Conservation (phyloP, 768 basidiomycete species). For the Phaeotremella fagi region DNA sequence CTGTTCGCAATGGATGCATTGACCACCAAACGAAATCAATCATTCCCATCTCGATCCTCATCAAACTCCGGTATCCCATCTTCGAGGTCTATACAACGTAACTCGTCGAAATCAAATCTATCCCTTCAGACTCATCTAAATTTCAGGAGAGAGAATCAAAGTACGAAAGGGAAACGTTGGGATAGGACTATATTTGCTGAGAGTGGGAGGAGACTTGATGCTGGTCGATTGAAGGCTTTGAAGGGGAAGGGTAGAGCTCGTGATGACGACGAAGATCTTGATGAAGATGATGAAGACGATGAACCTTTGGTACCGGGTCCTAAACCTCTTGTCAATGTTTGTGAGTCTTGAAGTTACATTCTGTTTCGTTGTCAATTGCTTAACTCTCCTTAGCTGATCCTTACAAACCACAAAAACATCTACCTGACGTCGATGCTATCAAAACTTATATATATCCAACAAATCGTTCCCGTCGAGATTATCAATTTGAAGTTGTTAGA, state of each 20-base stretch:
- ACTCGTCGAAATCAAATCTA: constrained; percentile 6
- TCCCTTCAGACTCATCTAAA: constrained; percentile 42
- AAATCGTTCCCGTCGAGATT: constrained; percentile 81
- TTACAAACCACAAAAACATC: constrained; percentile 37
- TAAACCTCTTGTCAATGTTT: constrained; percentile 62
- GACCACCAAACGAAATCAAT: background rate
- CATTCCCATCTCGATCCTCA: background rate
- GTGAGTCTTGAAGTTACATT: constrained; percentile 52
- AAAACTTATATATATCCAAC: constrained; percentile 85
- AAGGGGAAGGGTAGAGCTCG: constrained; percentile 51
- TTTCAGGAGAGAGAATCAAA: constrained; percentile 37
- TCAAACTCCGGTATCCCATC: constrained; percentile 13
- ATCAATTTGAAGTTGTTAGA: constrained; percentile 89
- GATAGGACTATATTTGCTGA: constrained; percentile 84
- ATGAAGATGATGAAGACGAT: constrained; percentile 50
- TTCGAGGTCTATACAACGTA: constrained; percentile 12
- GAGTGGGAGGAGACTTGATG: constrained; percentile 58
- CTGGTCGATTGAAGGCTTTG: background rate
- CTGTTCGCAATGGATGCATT: constrained; percentile 2
- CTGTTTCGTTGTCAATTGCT: background rate
- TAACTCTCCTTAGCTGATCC: constrained; percentile 8
- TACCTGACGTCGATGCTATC: constrained; percentile 45
- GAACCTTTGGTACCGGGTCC: constrained; percentile 71
- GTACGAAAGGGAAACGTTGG: constrained; percentile 65
- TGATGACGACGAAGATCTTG: constrained; percentile 53